Conservation (phyloP, 768 basidiomycete genomes). For the Boletus pseudo-olivaceus region DNA sequence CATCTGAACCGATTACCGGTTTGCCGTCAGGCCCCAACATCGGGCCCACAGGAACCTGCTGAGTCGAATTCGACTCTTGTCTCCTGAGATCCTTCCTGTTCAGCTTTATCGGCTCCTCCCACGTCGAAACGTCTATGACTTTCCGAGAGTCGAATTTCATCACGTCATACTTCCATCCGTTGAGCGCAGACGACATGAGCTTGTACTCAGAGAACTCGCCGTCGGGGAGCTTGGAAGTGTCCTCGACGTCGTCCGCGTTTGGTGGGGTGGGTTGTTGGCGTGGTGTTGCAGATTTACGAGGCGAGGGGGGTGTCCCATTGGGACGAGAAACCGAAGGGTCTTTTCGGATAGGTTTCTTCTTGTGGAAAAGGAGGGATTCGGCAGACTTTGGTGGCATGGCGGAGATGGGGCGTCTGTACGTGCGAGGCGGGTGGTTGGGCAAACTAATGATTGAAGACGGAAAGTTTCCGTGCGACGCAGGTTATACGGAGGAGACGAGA, state of each 20-base stretch:
- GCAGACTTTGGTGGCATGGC: slow-evolving; percentile 31
- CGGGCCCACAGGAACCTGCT: slow-evolving; percentile 56
- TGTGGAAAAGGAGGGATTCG: slow-evolving; percentile 62
- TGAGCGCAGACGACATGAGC: slow-evolving; percentile 74
- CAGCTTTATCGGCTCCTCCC: slow-evolving; percentile 76
- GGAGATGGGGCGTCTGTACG: background rate
- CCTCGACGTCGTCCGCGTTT: slow-evolving; percentile 47
- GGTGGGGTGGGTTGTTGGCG: slow-evolving; percentile 40
- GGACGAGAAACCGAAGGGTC: slow-evolving; percentile 12
- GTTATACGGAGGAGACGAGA: background rate
- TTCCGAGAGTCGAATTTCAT: slow-evolving; percentile 87
- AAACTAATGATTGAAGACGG: background rate
- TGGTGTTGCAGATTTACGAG: slow-evolving; percentile 37
- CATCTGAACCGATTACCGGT: slow-evolving; percentile 74
- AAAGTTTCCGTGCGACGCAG: background rate
- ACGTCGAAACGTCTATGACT: slow-evolving; percentile 62
- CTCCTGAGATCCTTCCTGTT: slow-evolving; percentile 80
- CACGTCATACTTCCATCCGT: slow-evolving; percentile 89
- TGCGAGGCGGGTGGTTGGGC: background rate
- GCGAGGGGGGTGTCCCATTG: slow-evolving; percentile 20
- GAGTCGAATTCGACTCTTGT: slow-evolving; percentile 36
- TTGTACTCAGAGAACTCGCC: slow-evolving; percentile 72
- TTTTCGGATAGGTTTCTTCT: slow-evolving; percentile 47
- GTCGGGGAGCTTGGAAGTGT: slow-evolving; percentile 54
- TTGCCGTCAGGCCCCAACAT: slow-evolving; percentile 85